Evolutionary conservation across 2,329 filamentous ascomycete genomes (phyloP).

Genomic region (Pestalotiopsis sp.): DNA sequence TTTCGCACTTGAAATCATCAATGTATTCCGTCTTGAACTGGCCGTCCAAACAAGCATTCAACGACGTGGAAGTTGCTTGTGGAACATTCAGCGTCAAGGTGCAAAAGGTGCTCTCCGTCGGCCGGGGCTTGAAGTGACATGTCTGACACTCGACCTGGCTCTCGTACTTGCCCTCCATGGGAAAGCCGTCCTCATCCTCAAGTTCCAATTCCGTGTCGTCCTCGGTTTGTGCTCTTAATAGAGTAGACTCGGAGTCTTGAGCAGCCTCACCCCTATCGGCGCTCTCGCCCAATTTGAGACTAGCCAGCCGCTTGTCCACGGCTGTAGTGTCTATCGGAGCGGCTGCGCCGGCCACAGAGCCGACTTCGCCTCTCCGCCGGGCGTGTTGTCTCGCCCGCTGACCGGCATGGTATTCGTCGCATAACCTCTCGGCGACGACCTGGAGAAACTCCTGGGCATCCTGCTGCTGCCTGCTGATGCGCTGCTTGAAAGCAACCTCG

Average conservation of each 20-base stretch:
- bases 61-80: conserved; percentile 75
- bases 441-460: conserved; percentile 98
- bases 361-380: conserved; percentile 32
- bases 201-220: conserved; percentile 31
- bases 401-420: conserved; percentile 92
- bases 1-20: conserved; percentile 95
- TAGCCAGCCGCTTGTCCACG: conserved; percentile 33
- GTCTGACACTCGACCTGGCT: conserved; percentile 94
- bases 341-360: conserved; percentile 13
- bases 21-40: conserved; percentile 95
- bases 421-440: conserved; percentile 86
- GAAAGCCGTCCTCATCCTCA: conserved; percentile 72
- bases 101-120: conserved; percentile 83
- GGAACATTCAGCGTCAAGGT: conserved; percentile 92
- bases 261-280: conserved; percentile 18
- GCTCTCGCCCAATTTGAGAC: conserved; percentile 25
- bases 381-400: conserved; percentile 69
- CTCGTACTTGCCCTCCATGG: conserved; percentile 87
- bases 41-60: conserved; percentile 89
- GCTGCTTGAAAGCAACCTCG: conserved; percentile 84
- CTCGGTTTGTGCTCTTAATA: conserved; percentile 19
- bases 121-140: conserved; percentile 86
- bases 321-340: conserved; percentile 28
- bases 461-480: conserved; percentile 92
- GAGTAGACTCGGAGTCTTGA: conserved; percentile 13